Percentiles rank a stretch among this genome's conserved stretches.
phyloP scores from a whole-genome alignment of 129 eudicot genomes.

The Tanacetum coccineum region DNA sequence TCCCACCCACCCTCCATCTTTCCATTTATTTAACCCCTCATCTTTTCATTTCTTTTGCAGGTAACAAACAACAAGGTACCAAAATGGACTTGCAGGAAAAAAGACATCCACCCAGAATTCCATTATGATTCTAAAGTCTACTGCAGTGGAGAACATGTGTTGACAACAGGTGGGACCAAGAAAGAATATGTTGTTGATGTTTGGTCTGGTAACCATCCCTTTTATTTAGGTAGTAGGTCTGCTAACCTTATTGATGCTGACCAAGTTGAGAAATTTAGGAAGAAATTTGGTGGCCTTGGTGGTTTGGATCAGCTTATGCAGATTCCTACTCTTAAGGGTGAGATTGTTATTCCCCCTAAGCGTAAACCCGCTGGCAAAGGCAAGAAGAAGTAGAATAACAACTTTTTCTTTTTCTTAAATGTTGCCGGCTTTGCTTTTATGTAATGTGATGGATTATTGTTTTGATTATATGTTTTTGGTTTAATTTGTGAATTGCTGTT shows the following conservation, averaged over 20 bases:
- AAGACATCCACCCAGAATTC: constrained; percentile 77
- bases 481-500: constrained; percentile 20
- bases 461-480: background rate
- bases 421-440: constrained; percentile 3
- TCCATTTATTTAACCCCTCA: background rate
- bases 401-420: background rate
- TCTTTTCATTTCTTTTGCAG: constrained; percentile 11
- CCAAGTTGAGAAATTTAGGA: constrained; percentile 76
- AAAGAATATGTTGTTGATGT: constrained; percentile 77
- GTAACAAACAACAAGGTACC: constrained; percentile 26
- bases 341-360: constrained; percentile 66
- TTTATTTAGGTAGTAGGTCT: constrained; percentile 60
- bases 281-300: constrained; percentile 49
- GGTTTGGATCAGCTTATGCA: constrained; percentile 44
- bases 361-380: constrained; percentile 43
- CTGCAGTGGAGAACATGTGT: constrained; percentile 76
- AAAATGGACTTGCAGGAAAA: constrained; percentile 59
- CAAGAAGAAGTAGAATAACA: constrained; percentile 44
- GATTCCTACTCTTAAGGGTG: constrained; percentile 79
- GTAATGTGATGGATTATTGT: constrained; percentile 3
- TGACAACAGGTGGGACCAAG: constrained; percentile 78
- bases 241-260: constrained; percentile 51
- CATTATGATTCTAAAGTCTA: constrained; percentile 62
- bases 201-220: constrained; percentile 89
- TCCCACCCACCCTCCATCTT: background rate